Evolutionary conservation across 345 rosid species (phyloP).

Genomic region (Populus deltoides): DNA sequence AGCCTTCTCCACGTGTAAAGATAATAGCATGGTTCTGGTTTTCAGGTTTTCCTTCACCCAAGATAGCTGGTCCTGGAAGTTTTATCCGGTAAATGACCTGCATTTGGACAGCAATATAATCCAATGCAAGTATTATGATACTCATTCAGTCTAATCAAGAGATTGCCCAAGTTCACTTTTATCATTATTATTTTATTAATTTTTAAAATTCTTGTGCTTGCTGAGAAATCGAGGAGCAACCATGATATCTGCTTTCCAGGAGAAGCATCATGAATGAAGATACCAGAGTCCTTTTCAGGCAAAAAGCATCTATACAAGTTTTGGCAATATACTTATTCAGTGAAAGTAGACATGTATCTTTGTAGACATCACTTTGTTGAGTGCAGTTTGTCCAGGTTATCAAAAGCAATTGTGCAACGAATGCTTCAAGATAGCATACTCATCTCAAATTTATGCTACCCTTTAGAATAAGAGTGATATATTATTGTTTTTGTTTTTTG

Average conservation of each 20-base stretch:
- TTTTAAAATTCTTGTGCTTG: too few species aligned
- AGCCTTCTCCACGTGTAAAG: conserved; percentile 96
- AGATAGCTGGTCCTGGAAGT: conserved; percentile 95
- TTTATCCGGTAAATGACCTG: conserved; percentile 90
- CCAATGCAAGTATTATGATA: neutral
- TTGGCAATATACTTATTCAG: neutral
- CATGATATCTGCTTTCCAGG: neutral
- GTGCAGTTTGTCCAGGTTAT: neutral
- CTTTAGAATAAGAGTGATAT: neutral
- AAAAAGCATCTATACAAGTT: neutral
- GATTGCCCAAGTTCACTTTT: too few species aligned
- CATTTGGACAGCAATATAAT: conserved; percentile 1
- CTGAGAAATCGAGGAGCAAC: neutral
- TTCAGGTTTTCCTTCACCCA: conserved; percentile 99
- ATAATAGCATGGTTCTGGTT: conserved; percentile 98
- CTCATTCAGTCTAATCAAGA: too few species aligned
- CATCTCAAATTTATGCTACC: neutral
- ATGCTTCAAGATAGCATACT: neutral
- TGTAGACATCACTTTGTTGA: neutral
- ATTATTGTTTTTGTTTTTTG: too few species aligned
- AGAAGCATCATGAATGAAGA: neutral
- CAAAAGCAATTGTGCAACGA: neutral
- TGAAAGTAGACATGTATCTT: neutral
- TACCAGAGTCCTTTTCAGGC: neutral
- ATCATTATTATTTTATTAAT: too few species aligned